Conservation (phyloP, 2,329 filamentous ascomycete genomes). For the Diaporthe sp. region DNA sequence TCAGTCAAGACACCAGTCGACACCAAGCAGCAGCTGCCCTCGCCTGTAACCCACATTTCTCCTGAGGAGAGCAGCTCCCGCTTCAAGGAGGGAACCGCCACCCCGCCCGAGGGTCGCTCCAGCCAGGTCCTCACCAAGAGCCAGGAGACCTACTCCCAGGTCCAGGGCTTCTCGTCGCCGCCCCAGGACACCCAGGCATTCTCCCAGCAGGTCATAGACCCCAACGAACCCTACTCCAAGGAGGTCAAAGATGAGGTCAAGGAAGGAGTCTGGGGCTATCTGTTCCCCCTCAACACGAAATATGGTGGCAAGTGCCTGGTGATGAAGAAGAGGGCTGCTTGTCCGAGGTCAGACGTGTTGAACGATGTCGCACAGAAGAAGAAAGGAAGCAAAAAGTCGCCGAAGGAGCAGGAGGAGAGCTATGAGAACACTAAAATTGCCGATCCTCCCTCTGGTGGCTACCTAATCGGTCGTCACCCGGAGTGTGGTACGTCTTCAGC, state of each 20-base stretch:
- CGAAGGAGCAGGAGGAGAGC: slow-evolving; percentile 68
- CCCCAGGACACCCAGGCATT: slow-evolving; percentile 81
- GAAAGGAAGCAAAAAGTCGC: slow-evolving; percentile 60
- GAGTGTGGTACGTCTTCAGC: slow-evolving; percentile 82
- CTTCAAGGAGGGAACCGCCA: slow-evolving; percentile 79
- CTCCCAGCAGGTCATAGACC: slow-evolving; percentile 83
- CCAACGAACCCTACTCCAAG: slow-evolving; percentile 79
- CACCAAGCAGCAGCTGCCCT: slow-evolving; percentile 80
- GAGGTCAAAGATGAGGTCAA: slow-evolving; percentile 87
- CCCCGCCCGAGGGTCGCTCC: slow-evolving; percentile 73
- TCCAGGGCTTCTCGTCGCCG: slow-evolving; percentile 63
- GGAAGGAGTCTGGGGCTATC: slow-evolving; percentile 95
- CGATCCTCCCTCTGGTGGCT: slow-evolving; percentile 81
- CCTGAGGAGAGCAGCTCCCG: slow-evolving; percentile 72
- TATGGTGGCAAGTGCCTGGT: slow-evolving; percentile 78
- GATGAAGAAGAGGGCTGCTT: slow-evolving; percentile 80
- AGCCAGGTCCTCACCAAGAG: slow-evolving; percentile 66
- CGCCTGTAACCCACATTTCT: slow-evolving; percentile 78
- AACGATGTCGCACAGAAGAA: slow-evolving; percentile 56
- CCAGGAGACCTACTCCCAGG: slow-evolving; percentile 62
- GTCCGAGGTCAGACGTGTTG: slow-evolving; percentile 70
- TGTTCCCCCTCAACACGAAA: slow-evolving; percentile 83
- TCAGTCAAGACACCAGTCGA: slow-evolving; percentile 69
- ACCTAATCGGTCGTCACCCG: slow-evolving; percentile 90
- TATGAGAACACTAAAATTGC: slow-evolving; percentile 75